Evolutionary conservation across 192 early-diverging fungal species (phyloP).

Genomic region (Oehlia diaphana): DNA sequence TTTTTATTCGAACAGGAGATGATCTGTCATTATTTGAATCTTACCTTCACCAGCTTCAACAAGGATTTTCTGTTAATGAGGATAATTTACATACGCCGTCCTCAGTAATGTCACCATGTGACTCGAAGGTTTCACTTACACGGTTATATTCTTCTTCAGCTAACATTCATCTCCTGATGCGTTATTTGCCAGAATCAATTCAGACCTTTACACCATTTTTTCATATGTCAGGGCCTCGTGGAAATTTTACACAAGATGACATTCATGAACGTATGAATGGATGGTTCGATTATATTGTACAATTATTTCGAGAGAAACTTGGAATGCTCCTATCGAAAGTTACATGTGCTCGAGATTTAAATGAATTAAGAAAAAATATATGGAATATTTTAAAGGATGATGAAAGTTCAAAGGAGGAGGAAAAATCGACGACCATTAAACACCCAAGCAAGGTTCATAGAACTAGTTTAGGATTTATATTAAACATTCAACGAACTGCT

Average conservation of each 20-base stretch:
- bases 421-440: not conserved
- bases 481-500: constrained; percentile 13
- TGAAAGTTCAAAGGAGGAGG: constrained; percentile 31
- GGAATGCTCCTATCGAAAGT: constrained; percentile 36
- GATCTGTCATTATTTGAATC: constrained; percentile 36
- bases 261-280: constrained; percentile 27
- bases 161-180: constrained; percentile 56
- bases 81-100: constrained; percentile 1
- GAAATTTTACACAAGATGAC: constrained; percentile 38
- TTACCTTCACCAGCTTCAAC: constrained; percentile 39
- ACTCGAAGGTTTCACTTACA: constrained; percentile 33
- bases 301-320: constrained; percentile 33
- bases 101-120: constrained; percentile 14
- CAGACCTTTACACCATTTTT: constrained; percentile 54
- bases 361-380: constrained; percentile 40
- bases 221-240: constrained; percentile 33
- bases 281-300: constrained; percentile 41
- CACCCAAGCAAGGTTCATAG: not conserved
- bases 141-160: constrained; percentile 54
- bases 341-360: constrained; percentile 31
- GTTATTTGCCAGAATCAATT: constrained; percentile 56
- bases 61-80: constrained; percentile 35
- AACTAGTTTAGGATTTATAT: constrained; percentile 23
- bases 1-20: constrained; percentile 32
- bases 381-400: constrained; percentile 42